Evolutionary conservation across 2,329 filamentous ascomycete genomes (phyloP).

Genomic region (Trichoderma sp.): DNA sequence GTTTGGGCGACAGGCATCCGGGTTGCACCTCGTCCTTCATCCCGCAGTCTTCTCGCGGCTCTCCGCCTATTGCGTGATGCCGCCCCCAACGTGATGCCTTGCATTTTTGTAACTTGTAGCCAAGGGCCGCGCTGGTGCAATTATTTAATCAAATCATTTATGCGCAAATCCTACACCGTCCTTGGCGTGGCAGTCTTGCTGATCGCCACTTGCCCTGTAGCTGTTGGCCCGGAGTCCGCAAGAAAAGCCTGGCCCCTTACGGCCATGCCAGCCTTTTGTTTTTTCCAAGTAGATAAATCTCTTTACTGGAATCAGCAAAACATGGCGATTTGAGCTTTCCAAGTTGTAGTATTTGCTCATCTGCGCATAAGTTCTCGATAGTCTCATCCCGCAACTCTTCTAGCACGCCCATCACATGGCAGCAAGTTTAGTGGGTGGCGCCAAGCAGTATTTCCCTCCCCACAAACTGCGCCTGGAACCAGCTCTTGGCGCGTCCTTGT

Average conservation of each 20-base stretch:
- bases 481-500: background rate
- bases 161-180: background rate
- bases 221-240: background rate
- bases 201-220: background rate
- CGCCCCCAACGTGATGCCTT: too few relatives aligned
- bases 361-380: background rate
- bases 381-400: background rate
- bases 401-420: conserved; percentile 11
- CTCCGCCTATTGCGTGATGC: too few relatives aligned
- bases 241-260: background rate
- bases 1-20: too few relatives aligned
- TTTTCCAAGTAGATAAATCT: background rate
- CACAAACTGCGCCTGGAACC: background rate
- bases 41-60: too few relatives aligned
- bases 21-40: too few relatives aligned
- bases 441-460: background rate
- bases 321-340: background rate
- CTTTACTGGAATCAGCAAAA: background rate
- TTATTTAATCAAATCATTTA: background rate
- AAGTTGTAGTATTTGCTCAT: background rate
- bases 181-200: background rate
- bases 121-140: background rate
- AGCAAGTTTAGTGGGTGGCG: conserved; percentile 14
- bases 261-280: background rate
- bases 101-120: too few relatives aligned